Evolutionary conservation across 441 rosid species (phyloP), one percentile per base, ranked within the genome.

Genomic region (Jatropha podagrica): DNA sequence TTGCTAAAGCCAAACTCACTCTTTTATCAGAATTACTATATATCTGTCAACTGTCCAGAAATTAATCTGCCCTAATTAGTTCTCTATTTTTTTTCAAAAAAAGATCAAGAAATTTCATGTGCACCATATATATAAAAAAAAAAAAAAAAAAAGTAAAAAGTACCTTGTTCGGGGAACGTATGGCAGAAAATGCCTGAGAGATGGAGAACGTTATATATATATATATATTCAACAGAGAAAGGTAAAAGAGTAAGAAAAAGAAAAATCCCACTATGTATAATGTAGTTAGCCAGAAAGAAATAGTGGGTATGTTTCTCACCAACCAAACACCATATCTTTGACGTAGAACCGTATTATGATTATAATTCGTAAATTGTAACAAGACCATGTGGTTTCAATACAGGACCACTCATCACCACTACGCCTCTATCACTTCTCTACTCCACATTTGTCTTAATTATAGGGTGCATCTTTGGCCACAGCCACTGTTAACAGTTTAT

Each of bases 281-380:
- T n/a, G 58, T 41, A 67, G 46, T 66, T 55, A 69, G 76, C 78
- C 77, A 75, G 77, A 56, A 69, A 74, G 74, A n/a, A 71, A 60
- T 18, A 65, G 81, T 52, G 77, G 78, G 62, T 44, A 48, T 82
- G 85, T 78, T 83, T 74, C 86, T 81, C 72, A 81, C 72, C 85
- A 78, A 83, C 86, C 87, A 76, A 55, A 66, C 87, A 82, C 52
- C 54, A 73, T 54, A 70, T 65, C 32, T 56, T 76, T 72, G 78
- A 72, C 54, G 68, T 62, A 72, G 8, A 41, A 14, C 14, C 67
- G 55, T 42, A 15, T 18, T 27, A 71, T 54, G 72, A 65, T 48
- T 64, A 44, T 38, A 54, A 23, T 32, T 27, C 32, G 32, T 32
- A 44, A 44, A 1, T 44, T 61, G 78, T 46, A 73, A 54, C 80